Base-by-base conservation (phyloP, 1,139 yeast genomes). In the Geotrichum citri-aurantii region DNA sequence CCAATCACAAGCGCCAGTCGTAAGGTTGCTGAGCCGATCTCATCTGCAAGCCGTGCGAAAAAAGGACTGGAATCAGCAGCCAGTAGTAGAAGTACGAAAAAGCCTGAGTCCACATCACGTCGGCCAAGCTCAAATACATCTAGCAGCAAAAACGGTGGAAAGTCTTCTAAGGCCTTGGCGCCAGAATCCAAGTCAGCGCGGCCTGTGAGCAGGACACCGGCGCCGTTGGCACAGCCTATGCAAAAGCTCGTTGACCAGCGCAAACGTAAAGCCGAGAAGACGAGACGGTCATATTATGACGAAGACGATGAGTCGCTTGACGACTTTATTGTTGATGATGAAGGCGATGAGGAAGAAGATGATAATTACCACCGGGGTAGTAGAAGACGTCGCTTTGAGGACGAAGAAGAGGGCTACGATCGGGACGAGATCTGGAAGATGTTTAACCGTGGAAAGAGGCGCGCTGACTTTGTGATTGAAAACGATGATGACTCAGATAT, bases 401-500 rank as follows among this genome's bases (percentile, higher is more conserved):
- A 44, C 7, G 21, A 40, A 8, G 68, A 66, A 24, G 66, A 63
- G 1, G 89, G 83, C 10, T 88, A 86, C 65, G 87, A 88, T 65
- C 75, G 93, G 56, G 92, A 87, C 63, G 97, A 91, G 70, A 91
- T 92, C 54, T 90, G 97, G 96, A 83, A 85, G 42, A 81, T 92
- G 72, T 88, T 91, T 71, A 86, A 84, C 68, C 79, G 83, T 58
- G 89, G 91, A 2, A 79, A 79, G 64, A 76, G 79, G 59, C 73
- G 85, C 50, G 67, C 76, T 1, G 73, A 77, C 54, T 77, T 76
- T 62, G 74, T 75, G 44, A 71, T 76, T 49, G 78, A 78, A 62
- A 83, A 80, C 53, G 85, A 84, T 59, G 84, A 84, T 56, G 79
- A 80, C 42, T 89, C 85, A 61, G 95, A 88, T 68, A 92, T 92